Conservation (phyloP, 2,329 filamentous ascomycete species). For the Botrytis byssoidea region DNA sequence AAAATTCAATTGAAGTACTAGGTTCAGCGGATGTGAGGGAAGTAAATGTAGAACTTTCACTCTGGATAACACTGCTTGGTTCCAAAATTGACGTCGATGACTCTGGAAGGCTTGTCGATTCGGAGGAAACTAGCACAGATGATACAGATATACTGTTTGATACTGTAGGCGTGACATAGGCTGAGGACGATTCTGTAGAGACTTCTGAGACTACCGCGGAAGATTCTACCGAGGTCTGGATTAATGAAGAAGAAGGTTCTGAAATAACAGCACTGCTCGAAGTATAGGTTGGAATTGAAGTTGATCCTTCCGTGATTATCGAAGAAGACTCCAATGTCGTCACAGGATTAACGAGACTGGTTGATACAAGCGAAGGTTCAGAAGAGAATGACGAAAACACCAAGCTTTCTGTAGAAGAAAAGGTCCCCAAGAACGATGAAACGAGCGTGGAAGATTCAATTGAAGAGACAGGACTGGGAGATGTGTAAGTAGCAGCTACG, state of each 20-base stretch:
- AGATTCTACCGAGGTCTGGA: background rate
- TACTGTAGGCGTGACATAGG: background rate
- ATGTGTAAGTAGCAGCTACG: conserved; percentile 1
- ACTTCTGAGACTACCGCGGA: background rate
- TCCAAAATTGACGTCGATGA: background rate
- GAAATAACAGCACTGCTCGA: background rate
- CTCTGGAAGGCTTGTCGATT: background rate
- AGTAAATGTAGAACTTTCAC: background rate
- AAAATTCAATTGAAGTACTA: background rate
- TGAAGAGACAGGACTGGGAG: background rate
- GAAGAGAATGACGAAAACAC: background rate
- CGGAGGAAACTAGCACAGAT: background rate
- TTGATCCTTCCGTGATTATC: background rate
- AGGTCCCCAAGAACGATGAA: background rate
- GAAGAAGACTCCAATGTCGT: background rate
- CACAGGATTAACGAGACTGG: background rate
- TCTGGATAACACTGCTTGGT: background rate
- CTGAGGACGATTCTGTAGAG: background rate
- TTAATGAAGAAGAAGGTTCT: background rate
- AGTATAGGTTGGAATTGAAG: background rate
- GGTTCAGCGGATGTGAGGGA: background rate
- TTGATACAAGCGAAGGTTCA: background rate
- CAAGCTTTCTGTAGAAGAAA: background rate
- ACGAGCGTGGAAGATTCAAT: background rate
- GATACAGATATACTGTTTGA: background rate